Percentiles rank a stretch among this genome's conserved stretches.
phyloP scores from a whole-genome alignment of 108 stramenopile genomes.

The Cyclotella sp. region DNA sequence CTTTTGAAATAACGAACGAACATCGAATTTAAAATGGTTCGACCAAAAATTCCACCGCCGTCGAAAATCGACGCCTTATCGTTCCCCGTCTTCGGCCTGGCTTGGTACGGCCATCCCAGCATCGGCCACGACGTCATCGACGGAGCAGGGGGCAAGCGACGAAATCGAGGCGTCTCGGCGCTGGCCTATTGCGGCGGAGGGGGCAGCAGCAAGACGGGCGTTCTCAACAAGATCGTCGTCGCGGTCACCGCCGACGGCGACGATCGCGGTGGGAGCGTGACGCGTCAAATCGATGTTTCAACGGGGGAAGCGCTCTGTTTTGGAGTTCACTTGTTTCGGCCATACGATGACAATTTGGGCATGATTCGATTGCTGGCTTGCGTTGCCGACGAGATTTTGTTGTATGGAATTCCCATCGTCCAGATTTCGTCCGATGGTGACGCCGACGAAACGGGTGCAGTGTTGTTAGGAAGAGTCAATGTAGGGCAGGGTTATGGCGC shows the following conservation, averaged over 20 bases:
- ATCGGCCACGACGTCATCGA: not conserved
- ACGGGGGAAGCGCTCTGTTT: slow-evolving; percentile 51
- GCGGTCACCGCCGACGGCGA: slow-evolving; percentile 35
- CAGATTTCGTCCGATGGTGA: not conserved
- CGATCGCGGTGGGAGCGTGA: not conserved
- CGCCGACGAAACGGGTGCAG: slow-evolving; percentile 14
- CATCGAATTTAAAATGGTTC: slow-evolving; percentile 13
- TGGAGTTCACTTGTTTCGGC: slow-evolving; percentile 41
- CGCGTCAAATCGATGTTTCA: slow-evolving; percentile 19
- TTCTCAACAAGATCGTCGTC: slow-evolving; percentile 60
- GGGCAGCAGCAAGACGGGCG: slow-evolving; percentile 75
- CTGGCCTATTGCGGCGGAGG: slow-evolving; percentile 80
- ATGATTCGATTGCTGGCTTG: slow-evolving; percentile 48
- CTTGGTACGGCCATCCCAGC: slow-evolving; percentile 66
- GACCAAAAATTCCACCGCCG: slow-evolving; percentile 48
- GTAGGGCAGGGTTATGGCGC: slow-evolving; percentile 46
- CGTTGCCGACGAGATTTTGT: slow-evolving; percentile 47
- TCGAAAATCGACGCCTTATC: slow-evolving; percentile 52
- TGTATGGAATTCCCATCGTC: slow-evolving; percentile 48
- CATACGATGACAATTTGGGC: slow-evolving; percentile 8
- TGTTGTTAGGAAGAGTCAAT: slow-evolving; percentile 33
- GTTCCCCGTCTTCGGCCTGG: slow-evolving; percentile 68
- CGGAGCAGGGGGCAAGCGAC: slow-evolving; percentile 8
- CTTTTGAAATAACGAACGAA: too few relatives aligned
- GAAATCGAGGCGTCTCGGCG: slow-evolving; percentile 50